Evolutionary conservation across 306 rosid species (phyloP), one percentile per base, ranked within the genome.

Genomic region (Hippophae rhamnoides): DNA sequence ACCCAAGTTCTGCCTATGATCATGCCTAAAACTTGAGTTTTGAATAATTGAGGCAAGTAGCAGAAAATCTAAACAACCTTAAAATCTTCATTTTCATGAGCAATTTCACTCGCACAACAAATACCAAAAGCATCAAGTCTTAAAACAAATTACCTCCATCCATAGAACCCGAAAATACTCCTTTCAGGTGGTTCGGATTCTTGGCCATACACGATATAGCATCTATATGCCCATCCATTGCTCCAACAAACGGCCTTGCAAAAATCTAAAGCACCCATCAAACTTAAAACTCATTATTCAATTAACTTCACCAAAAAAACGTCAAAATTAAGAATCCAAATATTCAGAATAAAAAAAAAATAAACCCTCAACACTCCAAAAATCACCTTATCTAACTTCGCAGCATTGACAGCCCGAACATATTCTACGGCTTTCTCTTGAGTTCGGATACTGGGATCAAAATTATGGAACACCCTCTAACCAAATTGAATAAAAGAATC

Each of bases 141-240:
- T 3, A 44, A 41, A 49, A 58, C 67, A 50, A 65, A 57, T 3
- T 82, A 92, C 99, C 96, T 80, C 99, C 99, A 82, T 92, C 99
- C 93, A 85, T 80, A 11, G 99, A 83, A 60, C 96, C 96, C 2
- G 99, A 86, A 69, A 92, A 92, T 51, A 92, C 63, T 57, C 84
- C 81, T 72, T 70, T 84, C 96, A 92, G 78, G 72, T 85, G 93
- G 81, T 73, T 83, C 5, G 85, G 88, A 63, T 92, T 83, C 82
- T 85, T 92, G 0, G 90, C 77, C 99, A 88, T 88, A 72, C 86
- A 85, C 0, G 96, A 88, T 69, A 92, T 43, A 2, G 95, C 77
- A n/a, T 92, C 99, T 6, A 74, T 5, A 82, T 92, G 99, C 51
- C 96, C 96, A 62, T 92, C 99, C 96, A 92, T 80, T 44, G 96